These are phyloP conservation scores for Mycena polygramma DNA, from an alignment of 768 basidiomycete genomes.

Conservation along the genomic window DNA sequence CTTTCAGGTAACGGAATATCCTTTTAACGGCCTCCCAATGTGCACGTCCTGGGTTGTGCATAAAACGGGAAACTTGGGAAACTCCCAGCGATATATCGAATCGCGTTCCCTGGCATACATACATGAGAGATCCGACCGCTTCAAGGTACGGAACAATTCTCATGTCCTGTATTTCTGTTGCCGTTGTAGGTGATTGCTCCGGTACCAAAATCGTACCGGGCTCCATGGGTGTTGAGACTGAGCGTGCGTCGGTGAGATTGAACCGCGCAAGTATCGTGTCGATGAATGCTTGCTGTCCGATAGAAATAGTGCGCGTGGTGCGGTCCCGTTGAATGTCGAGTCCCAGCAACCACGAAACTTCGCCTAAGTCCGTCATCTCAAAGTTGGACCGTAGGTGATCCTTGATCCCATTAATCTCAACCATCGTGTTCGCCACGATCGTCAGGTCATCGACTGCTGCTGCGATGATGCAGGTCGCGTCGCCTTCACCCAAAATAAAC, in stretches of 20 bases:
- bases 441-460: conserved; percentile 8
- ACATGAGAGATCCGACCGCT: no score
- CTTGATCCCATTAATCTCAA: background rate
- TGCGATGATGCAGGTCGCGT: background rate
- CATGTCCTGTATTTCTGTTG: background rate
- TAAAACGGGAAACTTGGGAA: no score
- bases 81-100: no score
- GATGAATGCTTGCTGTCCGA: background rate
- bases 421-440: background rate
- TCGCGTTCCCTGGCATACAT: no score
- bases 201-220: no score
- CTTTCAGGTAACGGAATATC: background rate
- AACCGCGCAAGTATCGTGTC: background rate
- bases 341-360: background rate
- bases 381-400: no score
- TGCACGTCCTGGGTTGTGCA: no score
- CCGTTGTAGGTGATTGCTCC: no score
- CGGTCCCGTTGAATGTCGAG: background rate
- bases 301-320: background rate
- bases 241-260: no score
- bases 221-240: no score
- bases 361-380: background rate
- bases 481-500: conserved; percentile 1
- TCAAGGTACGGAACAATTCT: no score
- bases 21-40: background rate